These are phyloP conservation scores for Cyclotella cryptica DNA, from an alignment of 108 stramenopile genomes.

Conservation along the genomic window DNA sequence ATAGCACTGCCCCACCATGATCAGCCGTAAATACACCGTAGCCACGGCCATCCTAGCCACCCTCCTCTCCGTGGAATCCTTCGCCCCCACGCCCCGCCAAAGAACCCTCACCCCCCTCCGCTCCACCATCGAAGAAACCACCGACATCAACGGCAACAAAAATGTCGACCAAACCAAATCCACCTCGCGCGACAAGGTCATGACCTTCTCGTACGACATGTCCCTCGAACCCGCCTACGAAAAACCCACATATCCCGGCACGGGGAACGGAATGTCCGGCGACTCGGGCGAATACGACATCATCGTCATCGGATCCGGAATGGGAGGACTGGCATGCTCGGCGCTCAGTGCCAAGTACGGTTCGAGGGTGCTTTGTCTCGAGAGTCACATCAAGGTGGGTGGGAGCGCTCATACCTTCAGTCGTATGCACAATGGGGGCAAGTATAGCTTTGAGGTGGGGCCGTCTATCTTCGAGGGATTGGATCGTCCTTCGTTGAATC, in stretches of 20 bases:
- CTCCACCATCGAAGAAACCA: constrained; percentile 33
- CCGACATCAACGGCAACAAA: constrained; percentile 35
- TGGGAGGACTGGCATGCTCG: constrained; percentile 89
- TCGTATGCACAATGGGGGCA: constrained; percentile 86
- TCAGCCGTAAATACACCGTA: constrained; percentile 2
- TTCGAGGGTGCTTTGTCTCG: constrained; percentile 73
- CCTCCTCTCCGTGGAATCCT: constrained; percentile 19
- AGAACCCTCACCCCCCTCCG: constrained; percentile 20
- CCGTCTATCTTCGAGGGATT: constrained; percentile 91
- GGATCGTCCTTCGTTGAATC: constrained; percentile 86
- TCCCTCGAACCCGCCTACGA: constrained; percentile 85
- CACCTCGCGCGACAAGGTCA: constrained; percentile 86
- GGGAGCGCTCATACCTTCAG: constrained; percentile 90
- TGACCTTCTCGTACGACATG: constrained; percentile 94
- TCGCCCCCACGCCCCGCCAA: constrained; percentile 26
- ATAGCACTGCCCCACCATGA: too few species aligned
- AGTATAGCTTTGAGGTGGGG: constrained; percentile 91
- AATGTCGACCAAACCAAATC: constrained; percentile 89
- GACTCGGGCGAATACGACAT: constrained; percentile 88
- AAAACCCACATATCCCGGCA: constrained; percentile 91
- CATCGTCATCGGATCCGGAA: constrained; percentile 89
- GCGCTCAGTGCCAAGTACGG: constrained; percentile 90
- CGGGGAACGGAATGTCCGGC: constrained; percentile 86
- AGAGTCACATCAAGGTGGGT: constrained; percentile 90
- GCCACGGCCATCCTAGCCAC: constrained; percentile 27